phyloP scores from a whole-genome alignment of 225 moss, liverwort and hornwort genomes.

The Pseudisothecium myosuroides region DNA sequence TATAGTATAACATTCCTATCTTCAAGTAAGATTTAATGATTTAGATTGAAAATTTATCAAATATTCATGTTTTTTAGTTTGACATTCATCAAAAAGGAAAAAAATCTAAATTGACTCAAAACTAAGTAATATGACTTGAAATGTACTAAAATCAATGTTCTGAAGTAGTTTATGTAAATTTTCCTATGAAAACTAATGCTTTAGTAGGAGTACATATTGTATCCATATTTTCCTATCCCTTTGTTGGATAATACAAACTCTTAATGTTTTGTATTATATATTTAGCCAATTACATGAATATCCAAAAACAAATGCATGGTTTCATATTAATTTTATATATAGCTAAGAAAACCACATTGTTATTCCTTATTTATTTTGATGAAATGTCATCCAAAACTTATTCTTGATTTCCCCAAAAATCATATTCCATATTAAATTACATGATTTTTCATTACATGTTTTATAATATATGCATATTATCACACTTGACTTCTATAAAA shows the following conservation, averaged over 20 bases:
- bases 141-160: not conserved
- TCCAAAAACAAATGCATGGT: not conserved
- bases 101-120: not conserved
- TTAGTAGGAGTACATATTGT: not conserved
- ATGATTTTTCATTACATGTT: too few species aligned
- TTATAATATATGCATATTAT: not conserved
- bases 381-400: not conserved
- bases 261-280: not conserved
- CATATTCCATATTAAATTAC: not conserved
- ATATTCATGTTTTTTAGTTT: not conserved
- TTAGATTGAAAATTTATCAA: not conserved
- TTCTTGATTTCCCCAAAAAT: too few species aligned
- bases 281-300: not conserved
- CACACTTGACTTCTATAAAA: not conserved
- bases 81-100: not conserved
- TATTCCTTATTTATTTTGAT: not conserved
- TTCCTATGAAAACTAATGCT: not conserved
- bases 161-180: not conserved
- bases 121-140: not conserved
- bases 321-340: not conserved
- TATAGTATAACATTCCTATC: fast-evolving
- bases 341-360: not conserved
- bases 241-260: not conserved
- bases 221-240: fast-evolving
- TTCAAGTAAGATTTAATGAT: not conserved